phyloP scores from a whole-genome alignment of 148 eudicot species.

The Silene latifolia region DNA sequence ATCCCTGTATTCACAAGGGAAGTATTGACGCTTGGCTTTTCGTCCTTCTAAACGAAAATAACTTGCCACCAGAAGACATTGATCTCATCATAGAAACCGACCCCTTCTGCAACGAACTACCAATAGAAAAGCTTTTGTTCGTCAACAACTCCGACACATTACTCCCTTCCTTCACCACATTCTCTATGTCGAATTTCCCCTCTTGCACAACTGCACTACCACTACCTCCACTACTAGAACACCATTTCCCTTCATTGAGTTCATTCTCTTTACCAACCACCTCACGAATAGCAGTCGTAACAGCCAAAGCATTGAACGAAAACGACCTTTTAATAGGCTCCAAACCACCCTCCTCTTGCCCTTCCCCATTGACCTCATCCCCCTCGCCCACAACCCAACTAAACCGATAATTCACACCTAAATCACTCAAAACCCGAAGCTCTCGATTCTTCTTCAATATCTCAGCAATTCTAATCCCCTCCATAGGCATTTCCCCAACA shows the following conservation, averaged over 20 bases:
- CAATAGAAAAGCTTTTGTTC: conserved; percentile 35
- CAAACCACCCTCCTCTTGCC: conserved; percentile 12
- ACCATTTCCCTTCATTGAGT: conserved; percentile 19
- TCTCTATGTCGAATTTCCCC: conserved; percentile 4
- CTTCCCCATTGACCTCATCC: neutral
- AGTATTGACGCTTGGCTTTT: conserved; percentile 44
- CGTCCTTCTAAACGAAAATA: conserved; percentile 36
- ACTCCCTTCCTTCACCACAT: conserved; percentile 27
- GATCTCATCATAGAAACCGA: conserved; percentile 55
- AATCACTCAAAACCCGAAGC: conserved; percentile 44
- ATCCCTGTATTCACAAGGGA: conserved; percentile 26
- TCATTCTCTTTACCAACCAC: conserved; percentile 20
- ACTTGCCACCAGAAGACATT: conserved; percentile 41
- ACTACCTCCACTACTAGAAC: conserved; percentile 16
- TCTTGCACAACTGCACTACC: conserved; percentile 11
- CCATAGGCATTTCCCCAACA: conserved; percentile 22
- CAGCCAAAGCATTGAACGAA: conserved; percentile 44
- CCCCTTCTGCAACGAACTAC: conserved; percentile 40
- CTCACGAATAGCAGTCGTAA: conserved; percentile 18
- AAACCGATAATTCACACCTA: conserved; percentile 37
- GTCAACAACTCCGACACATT: conserved; percentile 29
- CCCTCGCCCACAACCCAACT: conserved; percentile 13
- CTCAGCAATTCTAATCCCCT: conserved; percentile 24
- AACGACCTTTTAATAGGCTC: conserved; percentile 44
- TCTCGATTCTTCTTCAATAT: conserved; percentile 20